phyloP scores from a whole-genome alignment of 495 filamentous ascomycete genomes.

The Coniosporium apollinis region DNA sequence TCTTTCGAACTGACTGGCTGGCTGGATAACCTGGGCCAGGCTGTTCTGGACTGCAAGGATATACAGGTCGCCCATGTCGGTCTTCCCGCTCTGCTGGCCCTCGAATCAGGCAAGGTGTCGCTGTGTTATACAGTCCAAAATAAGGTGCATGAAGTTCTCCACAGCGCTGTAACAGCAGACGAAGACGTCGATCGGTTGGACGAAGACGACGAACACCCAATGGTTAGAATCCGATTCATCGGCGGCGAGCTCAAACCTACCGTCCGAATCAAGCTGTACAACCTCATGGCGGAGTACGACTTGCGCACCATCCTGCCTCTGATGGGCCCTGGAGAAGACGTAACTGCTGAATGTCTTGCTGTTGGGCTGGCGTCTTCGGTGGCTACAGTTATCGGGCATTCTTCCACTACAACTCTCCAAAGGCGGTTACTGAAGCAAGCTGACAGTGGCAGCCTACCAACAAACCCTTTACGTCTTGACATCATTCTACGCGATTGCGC shows the following conservation, averaged over 20 bases:
- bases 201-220: no score
- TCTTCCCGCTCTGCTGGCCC: conserved; percentile 61
- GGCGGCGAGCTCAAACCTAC: conserved; percentile 88
- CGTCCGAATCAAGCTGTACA: conserved; percentile 69
- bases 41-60: conserved; percentile 18
- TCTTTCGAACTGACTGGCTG: conserved; percentile 36
- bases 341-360: conserved; percentile 56
- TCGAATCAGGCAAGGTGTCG: conserved; percentile 47
- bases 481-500: conserved; percentile 62
- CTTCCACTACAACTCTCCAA: conserved; percentile 12
- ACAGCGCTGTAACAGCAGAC: conserved; percentile 34
- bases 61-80: conserved; percentile 70
- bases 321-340: conserved; percentile 47
- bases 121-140: conserved; percentile 14
- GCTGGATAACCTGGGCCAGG: neutral
- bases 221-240: conserved; percentile 69
- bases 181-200: conserved; percentile 19
- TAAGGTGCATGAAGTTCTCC: conserved; percentile 41
- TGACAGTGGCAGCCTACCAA: conserved; percentile 7
- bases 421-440: conserved; percentile 17
- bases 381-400: conserved; percentile 48
- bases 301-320: conserved; percentile 67
- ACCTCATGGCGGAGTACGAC: conserved; percentile 68
- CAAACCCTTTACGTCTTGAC: conserved; percentile 49
- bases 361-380: conserved; percentile 65